Conservation (phyloP, 352 stramenopile genomes). For the Phytophthora citricola region DNA sequence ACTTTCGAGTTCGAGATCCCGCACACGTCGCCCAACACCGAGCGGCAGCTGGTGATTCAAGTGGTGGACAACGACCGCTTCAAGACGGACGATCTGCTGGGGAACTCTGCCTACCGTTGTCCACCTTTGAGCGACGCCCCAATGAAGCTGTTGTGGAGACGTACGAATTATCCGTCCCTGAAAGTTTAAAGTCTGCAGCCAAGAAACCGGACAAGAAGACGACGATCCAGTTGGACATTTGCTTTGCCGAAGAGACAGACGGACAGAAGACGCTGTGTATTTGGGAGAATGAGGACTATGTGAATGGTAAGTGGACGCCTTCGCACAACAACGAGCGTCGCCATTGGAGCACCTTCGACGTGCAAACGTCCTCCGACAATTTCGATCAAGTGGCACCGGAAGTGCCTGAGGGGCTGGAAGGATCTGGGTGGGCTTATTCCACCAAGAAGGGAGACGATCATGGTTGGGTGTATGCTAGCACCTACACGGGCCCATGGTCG, state of each 20-base stretch:
- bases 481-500: conserved; percentile 70
- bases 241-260: conserved; percentile 47
- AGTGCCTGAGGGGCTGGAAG: conserved; percentile 57
- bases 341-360: conserved; percentile 67
- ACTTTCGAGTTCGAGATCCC: conserved; percentile 74
- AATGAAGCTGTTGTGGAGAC: conserved; percentile 62
- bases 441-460: conserved; percentile 70
- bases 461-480: conserved; percentile 74
- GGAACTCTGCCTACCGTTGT: conserved; percentile 54
- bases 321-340: conserved; percentile 57
- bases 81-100: conserved; percentile 72
- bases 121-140: conserved; percentile 52
- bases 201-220: conserved; percentile 57
- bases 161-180: conserved; percentile 55
- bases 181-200: conserved; percentile 43
- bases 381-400: conserved; percentile 74
- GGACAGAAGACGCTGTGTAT: conserved; percentile 63
- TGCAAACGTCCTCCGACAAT: conserved; percentile 61
- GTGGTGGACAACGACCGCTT: conserved; percentile 76
- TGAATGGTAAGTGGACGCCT: conserved; percentile 49
- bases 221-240: conserved; percentile 46
- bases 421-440: conserved; percentile 70
- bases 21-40: conserved; percentile 33
- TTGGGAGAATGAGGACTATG: conserved; percentile 76
- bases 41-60: conserved; percentile 57